Evolutionary conservation across 306 rosid genomes (phyloP).

Genomic region (Vicia villosa): DNA sequence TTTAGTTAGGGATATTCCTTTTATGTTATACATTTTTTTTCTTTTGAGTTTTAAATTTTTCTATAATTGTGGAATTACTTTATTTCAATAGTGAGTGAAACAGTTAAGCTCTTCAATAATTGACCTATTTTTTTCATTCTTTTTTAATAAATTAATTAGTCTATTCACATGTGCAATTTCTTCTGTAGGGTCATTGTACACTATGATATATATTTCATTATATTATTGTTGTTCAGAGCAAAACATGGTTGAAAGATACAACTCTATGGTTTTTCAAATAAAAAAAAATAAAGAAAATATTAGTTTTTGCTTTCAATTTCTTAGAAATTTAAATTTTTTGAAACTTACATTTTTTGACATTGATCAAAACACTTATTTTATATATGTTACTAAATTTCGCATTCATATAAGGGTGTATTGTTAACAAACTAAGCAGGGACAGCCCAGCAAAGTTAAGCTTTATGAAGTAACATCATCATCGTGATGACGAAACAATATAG

Average conservation of each 20-base stretch:
- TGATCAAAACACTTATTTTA: no score
- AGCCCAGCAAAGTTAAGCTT: no score
- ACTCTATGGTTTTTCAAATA: neutral
- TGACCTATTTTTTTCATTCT: neutral
- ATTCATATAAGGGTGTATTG: no score
- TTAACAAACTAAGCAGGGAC: no score
- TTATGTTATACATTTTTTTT: neutral
- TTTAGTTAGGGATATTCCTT: slow-evolving; percentile 36
- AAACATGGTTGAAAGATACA: slow-evolving; percentile 36
- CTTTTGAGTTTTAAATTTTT: neutral
- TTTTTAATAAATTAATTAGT: neutral
- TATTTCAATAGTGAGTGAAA: neutral
- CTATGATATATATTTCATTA: neutral
- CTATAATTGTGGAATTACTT: neutral
- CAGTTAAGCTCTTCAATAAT: slow-evolving; percentile 6
- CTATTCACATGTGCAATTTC: neutral
- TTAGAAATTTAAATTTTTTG: no score
- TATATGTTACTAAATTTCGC: no score
- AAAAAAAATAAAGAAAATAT: neutral
- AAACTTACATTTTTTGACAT: no score
- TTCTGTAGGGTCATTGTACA: neutral
- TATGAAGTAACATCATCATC: no score
- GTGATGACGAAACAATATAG: no score
- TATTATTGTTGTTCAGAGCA: neutral
- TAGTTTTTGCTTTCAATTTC: no score